A percentile compares a stretch with the other conserved stretches of the same genome.
These are phyloP conservation scores for Glycyrrhiza uralensis DNA, from an alignment of 306 rosid species.

Conservation along the genomic window DNA sequence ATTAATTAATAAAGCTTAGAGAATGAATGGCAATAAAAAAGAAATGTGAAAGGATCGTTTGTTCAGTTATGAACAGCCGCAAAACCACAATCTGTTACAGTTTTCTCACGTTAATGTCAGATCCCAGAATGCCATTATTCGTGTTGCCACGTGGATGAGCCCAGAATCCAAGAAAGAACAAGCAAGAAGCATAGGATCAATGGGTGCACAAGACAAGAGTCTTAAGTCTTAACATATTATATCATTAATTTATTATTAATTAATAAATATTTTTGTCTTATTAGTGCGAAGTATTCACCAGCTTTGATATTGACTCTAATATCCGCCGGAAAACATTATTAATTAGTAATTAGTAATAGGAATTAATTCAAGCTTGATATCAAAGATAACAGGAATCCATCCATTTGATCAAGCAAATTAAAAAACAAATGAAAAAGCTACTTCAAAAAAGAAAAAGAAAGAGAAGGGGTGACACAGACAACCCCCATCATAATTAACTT, in stretches of 20 bases:
- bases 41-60: constrained; percentile 34
- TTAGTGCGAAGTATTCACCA: too few relatives aligned
- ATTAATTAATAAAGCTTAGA: too few relatives aligned
- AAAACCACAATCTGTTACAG: constrained; percentile 24
- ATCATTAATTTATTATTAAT: neutral
- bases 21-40: neutral
- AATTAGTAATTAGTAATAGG: neutral
- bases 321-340: neutral
- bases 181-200: constrained; percentile 78
- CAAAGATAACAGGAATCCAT: constrained; percentile 52
- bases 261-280: too few relatives aligned
- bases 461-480: constrained; percentile 27
- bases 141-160: constrained; percentile 42
- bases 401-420: constrained; percentile 35
- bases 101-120: constrained; percentile 29
- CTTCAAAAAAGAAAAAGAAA: constrained; percentile 25
- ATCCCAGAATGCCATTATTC: constrained; percentile 24
- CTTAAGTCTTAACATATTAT: too few relatives aligned
- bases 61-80: constrained; percentile 49
- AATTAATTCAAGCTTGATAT: constrained; percentile 35
- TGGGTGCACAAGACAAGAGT: constrained; percentile 1
- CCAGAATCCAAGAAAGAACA: constrained; percentile 64
- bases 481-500: neutral
- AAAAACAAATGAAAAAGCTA: constrained; percentile 54
- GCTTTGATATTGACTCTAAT: too few relatives aligned